Percentiles rank a stretch among this genome's conserved stretches.
These are phyloP conservation scores for Leptodontidium sp. DNA, from an alignment of 2,329 filamentous ascomycete genomes.

Conservation along the genomic window DNA sequence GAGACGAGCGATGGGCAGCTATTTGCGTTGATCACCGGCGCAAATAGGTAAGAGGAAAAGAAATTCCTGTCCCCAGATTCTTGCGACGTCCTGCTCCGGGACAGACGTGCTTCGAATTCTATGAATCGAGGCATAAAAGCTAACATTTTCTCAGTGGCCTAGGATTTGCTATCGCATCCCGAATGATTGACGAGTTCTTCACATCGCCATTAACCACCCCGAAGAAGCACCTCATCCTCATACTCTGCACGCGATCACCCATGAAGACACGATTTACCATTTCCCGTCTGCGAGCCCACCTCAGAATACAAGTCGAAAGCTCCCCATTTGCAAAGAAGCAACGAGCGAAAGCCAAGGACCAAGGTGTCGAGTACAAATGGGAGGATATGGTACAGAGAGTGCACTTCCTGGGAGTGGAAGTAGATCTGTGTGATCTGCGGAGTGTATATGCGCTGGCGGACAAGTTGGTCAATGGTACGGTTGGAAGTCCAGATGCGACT, in stretches of 20 bases:
- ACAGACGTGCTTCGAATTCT: not conserved
- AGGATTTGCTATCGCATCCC: slow-evolving; percentile 82
- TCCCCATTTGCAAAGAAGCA: slow-evolving; percentile 59
- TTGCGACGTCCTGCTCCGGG: not conserved
- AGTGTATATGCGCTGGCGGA: slow-evolving; percentile 52
- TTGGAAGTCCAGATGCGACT: slow-evolving; percentile 46
- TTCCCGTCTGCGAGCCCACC: slow-evolving; percentile 67
- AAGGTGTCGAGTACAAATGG: slow-evolving; percentile 58
- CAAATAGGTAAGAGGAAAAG: slow-evolving; percentile 74
- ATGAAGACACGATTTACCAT: slow-evolving; percentile 80
- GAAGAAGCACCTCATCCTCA: slow-evolving; percentile 75
- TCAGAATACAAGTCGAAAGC: slow-evolving; percentile 55
- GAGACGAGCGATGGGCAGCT: slow-evolving; percentile 54
- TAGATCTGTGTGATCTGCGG: slow-evolving; percentile 67
- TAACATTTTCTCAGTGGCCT: slow-evolving; percentile 72
- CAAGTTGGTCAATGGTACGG: slow-evolving; percentile 45
- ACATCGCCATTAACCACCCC: slow-evolving; percentile 69
- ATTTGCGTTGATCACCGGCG: slow-evolving; percentile 81
- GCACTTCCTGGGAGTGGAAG: slow-evolving; percentile 64
- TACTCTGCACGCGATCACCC: slow-evolving; percentile 82
- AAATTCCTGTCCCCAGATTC: not conserved
- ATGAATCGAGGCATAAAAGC: slow-evolving; percentile 27
- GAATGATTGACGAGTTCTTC: slow-evolving; percentile 91
- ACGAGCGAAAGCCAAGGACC: slow-evolving; percentile 58
- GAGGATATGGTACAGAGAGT: slow-evolving; percentile 58